Conservation (phyloP, 495 filamentous ascomycete species). For the Annulohypoxylon nitens region DNA sequence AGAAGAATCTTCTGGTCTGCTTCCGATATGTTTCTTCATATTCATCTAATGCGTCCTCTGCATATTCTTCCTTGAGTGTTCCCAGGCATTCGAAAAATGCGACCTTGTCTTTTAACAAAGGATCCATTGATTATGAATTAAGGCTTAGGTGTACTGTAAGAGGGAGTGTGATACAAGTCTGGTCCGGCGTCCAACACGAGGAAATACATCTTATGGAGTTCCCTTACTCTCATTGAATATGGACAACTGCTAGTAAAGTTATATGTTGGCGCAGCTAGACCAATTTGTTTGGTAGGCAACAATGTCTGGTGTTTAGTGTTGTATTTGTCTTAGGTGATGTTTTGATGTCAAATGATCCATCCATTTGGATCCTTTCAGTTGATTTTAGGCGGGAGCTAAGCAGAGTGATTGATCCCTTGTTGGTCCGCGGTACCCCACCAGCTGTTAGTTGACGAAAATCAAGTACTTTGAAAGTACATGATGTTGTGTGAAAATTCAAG, state of each 20-base stretch:
- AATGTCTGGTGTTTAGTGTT: not conserved
- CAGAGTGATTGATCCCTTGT: not conserved
- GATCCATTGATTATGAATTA: slow-evolving; percentile 33
- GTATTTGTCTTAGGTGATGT: not conserved
- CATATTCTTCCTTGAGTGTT: slow-evolving; percentile 25
- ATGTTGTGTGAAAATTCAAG: not conserved
- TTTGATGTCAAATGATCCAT: not conserved
- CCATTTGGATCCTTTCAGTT: not conserved
- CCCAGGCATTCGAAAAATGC: slow-evolving; percentile 48
- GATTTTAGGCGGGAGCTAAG: slow-evolving; percentile 3
- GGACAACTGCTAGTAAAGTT: not conserved
- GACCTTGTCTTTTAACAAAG: slow-evolving; percentile 44
- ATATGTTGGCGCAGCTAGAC: not conserved
- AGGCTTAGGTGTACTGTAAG: not conserved
- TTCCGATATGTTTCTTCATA: slow-evolving; percentile 44
- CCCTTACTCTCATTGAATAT: not conserved
- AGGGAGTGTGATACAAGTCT: not conserved
- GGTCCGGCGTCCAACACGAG: not conserved
- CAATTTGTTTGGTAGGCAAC: not conserved
- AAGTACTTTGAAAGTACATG: no score
- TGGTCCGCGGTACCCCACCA: not conserved
- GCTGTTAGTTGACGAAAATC: no score
- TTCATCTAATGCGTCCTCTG: slow-evolving; percentile 35
- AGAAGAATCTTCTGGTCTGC: slow-evolving; percentile 35
- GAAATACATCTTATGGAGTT: slow-evolving; percentile 18